Evolutionary conservation across 208 protist species (phyloP).

Genomic region (Vickermania spadyakhi): DNA sequence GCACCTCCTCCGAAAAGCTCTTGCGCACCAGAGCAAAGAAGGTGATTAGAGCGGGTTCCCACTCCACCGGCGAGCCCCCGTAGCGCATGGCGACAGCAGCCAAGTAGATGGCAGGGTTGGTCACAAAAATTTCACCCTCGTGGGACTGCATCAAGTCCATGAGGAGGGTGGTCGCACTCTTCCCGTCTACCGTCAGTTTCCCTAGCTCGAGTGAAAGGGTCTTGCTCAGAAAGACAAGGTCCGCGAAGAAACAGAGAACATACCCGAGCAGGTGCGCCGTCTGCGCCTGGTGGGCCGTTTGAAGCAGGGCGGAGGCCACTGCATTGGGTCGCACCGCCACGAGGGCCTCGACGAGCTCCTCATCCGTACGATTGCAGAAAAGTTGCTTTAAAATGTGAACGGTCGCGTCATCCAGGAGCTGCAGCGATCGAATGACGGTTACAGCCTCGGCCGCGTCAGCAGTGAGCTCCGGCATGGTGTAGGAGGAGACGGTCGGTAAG

Average conservation of each 20-base stretch:
- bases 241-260: slow-evolving; percentile 67
- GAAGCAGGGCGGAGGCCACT: slow-evolving; percentile 52
- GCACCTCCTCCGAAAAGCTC: slow-evolving; percentile 40
- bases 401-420: slow-evolving; percentile 45
- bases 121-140: slow-evolving; percentile 30
- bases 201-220: slow-evolving; percentile 46
- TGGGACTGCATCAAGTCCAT: slow-evolving; percentile 34
- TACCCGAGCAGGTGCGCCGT: slow-evolving; percentile 46
- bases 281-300: slow-evolving; percentile 28
- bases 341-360: slow-evolving; percentile 41
- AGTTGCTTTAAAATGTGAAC: slow-evolving; percentile 69
- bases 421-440: slow-evolving; percentile 46
- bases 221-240: slow-evolving; percentile 38
- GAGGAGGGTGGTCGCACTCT: slow-evolving; percentile 34
- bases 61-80: slow-evolving; percentile 26
- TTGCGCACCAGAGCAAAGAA: slow-evolving; percentile 52
- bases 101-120: slow-evolving; percentile 70
- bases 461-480: slow-evolving; percentile 49
- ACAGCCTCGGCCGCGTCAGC: slow-evolving; percentile 58
- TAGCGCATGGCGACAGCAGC: slow-evolving; percentile 60
- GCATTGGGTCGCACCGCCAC: slow-evolving; percentile 36
- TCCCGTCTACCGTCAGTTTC: slow-evolving; percentile 22
- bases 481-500: too few species aligned
- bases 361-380: slow-evolving; percentile 48
- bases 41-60: slow-evolving; percentile 28